Conservation (phyloP, 306 rosid genomes). For the Prosopis cineraria region DNA sequence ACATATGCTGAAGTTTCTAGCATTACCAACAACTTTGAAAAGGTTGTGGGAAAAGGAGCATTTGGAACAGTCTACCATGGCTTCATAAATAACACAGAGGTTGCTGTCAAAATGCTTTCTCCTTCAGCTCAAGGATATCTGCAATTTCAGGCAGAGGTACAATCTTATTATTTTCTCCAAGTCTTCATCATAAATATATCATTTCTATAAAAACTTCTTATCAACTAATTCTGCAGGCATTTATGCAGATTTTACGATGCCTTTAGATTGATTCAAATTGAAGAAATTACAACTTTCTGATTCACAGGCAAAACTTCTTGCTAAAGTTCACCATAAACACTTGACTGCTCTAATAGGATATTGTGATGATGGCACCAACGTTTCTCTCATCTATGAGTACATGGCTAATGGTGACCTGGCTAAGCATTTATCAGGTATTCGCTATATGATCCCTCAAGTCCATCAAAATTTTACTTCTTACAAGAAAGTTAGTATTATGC, state of each 20-base stretch:
- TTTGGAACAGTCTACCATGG: conserved; percentile 58
- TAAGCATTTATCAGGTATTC: conserved; percentile 45
- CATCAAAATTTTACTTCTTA: not conserved
- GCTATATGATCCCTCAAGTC: not conserved
- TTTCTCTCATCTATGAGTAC: conserved; percentile 62
- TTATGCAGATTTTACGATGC: not conserved
- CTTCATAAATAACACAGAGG: conserved; percentile 37
- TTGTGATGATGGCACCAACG: conserved; percentile 50
- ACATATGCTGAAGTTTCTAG: conserved; percentile 49
- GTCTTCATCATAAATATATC: not conserved
- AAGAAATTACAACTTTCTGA: conserved; percentile 14
- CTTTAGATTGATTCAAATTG: not conserved
- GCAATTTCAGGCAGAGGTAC: conserved; percentile 60
- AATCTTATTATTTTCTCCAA: not conserved
- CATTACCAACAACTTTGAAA: conserved; percentile 50
- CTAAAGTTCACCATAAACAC: conserved; percentile 56
- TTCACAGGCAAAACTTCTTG: conserved; percentile 54
- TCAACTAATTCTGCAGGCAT: not conserved
- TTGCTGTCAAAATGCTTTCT: conserved; percentile 60
- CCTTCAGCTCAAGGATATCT: conserved; percentile 49
- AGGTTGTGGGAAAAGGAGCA: conserved; percentile 56
- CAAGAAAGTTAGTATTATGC: no score
- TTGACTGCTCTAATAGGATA: conserved; percentile 55
- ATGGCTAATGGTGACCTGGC: conserved; percentile 58
- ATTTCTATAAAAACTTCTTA: not conserved